A percentile compares a stretch with the other conserved stretches of the same genome.
Conservation (phyloP, 495 filamentous ascomycete species). For the Bombardia bombarda region DNA sequence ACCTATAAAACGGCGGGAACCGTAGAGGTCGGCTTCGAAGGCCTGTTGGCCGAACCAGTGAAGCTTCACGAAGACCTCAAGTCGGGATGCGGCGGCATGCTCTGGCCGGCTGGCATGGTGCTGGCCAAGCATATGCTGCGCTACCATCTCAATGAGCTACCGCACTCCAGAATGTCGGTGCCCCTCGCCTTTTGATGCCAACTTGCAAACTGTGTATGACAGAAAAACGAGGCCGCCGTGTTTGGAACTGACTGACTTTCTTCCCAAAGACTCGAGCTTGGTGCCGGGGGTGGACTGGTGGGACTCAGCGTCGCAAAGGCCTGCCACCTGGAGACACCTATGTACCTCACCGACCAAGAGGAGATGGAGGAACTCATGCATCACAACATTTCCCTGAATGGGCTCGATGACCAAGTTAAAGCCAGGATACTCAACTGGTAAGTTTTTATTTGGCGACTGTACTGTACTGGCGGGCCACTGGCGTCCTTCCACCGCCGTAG, state of each 20-base stretch:
- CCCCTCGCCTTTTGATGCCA: conserved; percentile 2
- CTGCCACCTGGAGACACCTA: conserved; percentile 38
- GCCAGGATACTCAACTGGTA: conserved; percentile 71
- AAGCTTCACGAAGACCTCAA: conserved; percentile 74
- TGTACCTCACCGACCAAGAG: conserved; percentile 78
- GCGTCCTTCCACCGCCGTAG: too few relatives aligned
- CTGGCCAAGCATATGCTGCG: conserved; percentile 76
- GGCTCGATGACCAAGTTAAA: conserved; percentile 50
- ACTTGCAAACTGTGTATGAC: conserved; percentile 2
- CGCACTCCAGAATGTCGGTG: conserved; percentile 66
- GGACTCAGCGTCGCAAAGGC: conserved; percentile 60
- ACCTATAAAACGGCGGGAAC: conserved; percentile 55
- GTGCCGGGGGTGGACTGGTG: conserved; percentile 85
- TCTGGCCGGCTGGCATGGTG: conserved; percentile 92
- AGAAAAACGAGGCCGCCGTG: background rate
- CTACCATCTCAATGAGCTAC: conserved; percentile 51
- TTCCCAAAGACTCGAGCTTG: conserved; percentile 70
- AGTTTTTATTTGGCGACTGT: conserved; percentile 4
- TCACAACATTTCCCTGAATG: conserved; percentile 75
- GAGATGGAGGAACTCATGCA: conserved; percentile 78
- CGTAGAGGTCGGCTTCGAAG: conserved; percentile 60
- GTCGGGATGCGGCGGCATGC: conserved; percentile 81
- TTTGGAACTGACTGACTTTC: conserved; percentile 5
- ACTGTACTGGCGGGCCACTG: too few relatives aligned
- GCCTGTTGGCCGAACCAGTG: conserved; percentile 60